phyloP scores from a whole-genome alignment of 2,329 filamentous ascomycete genomes.

The Penicillium sclerotiorum region DNA sequence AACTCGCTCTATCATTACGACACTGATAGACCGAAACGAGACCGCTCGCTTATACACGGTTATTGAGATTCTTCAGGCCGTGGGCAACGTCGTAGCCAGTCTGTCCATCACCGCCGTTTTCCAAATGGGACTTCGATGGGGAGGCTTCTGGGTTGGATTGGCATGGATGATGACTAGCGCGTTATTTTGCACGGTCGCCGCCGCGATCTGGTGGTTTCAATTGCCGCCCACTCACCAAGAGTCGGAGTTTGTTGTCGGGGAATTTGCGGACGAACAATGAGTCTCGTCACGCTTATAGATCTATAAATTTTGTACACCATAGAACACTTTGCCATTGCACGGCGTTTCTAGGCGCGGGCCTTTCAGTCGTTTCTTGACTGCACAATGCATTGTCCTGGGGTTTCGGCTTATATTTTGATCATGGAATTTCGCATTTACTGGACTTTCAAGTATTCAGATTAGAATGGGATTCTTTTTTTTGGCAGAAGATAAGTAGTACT shows the following conservation, averaged over 20 bases:
- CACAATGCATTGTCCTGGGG: not conserved
- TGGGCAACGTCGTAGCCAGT: conserved; percentile 52
- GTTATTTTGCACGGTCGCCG: conserved; percentile 35
- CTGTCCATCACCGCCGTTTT: conserved; percentile 51
- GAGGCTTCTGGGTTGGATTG: conserved; percentile 51
- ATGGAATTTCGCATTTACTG: too few relatives aligned
- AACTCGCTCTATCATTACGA: conserved; percentile 51
- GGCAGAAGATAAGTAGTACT: too few relatives aligned
- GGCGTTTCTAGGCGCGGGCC: not conserved
- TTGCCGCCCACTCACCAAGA: conserved; percentile 19
- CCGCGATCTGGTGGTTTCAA: conserved; percentile 32
- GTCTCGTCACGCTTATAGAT: not conserved
- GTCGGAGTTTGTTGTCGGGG: conserved; percentile 23
- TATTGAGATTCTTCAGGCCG: conserved; percentile 51
- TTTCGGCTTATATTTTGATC: too few relatives aligned
- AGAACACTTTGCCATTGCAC: not conserved
- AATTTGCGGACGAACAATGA: conserved; percentile 18
- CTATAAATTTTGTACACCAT: conserved; percentile 13
- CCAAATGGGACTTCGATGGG: conserved; percentile 50
- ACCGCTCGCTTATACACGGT: conserved; percentile 54
- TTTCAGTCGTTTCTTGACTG: not conserved
- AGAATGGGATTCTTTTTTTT: too few relatives aligned
- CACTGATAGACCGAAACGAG: conserved; percentile 51
- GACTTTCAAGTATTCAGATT: too few relatives aligned
- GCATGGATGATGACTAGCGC: conserved; percentile 48